Evolutionary conservation across 805 yeast genomes (phyloP), one percentile per base, ranked within the genome.

Genomic region (Metschnikowia arizonensis): DNA sequence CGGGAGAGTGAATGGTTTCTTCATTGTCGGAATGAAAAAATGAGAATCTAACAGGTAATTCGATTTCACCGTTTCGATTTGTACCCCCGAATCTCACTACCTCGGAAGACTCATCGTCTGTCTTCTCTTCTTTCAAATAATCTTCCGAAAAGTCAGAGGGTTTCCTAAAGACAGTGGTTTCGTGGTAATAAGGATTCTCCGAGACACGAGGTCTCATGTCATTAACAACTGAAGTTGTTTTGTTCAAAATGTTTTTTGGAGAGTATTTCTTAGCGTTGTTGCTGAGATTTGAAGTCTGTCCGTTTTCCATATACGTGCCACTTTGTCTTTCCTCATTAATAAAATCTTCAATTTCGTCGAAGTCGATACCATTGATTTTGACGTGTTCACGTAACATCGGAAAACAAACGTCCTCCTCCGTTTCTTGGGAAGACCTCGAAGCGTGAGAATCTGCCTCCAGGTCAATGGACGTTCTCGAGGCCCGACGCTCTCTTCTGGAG

Each of bases 321-420:
- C 78, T 77, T 47, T 72, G 78, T 48, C 81, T 67, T 54, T 79
- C 82, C 45, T 79, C 84, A 43, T 72, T 72, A 35, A 85, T 81
- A 59, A 85, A 88, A 54, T 85, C 93, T 47, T 88, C 96, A 53
- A 91, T 77, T 58, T 89, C 97, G 58, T 82, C 88, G 58, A 91
- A 88, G 64, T 91, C 96, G 54, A 93, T 87, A 14, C 96, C 97
- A 49, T 81, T 82, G 34, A 78, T 69, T 42, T 73, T 62, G 23
- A 71, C 68, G 50, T 71, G 75, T 49, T 83, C 84, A 3, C 86
- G 82, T 40, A 81, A 69, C 88, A 88, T 84, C 2, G 98, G 98
- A 66, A 90, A 90, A 72, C 98, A 91, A 36, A 91, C 99, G 76
- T 91, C 98, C 61, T 88, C 97, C 59, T 91, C 98, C 0, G 96